Conservation (phyloP, 2,329 filamentous ascomycete genomes). For the Plectosphaerella sp. region DNA sequence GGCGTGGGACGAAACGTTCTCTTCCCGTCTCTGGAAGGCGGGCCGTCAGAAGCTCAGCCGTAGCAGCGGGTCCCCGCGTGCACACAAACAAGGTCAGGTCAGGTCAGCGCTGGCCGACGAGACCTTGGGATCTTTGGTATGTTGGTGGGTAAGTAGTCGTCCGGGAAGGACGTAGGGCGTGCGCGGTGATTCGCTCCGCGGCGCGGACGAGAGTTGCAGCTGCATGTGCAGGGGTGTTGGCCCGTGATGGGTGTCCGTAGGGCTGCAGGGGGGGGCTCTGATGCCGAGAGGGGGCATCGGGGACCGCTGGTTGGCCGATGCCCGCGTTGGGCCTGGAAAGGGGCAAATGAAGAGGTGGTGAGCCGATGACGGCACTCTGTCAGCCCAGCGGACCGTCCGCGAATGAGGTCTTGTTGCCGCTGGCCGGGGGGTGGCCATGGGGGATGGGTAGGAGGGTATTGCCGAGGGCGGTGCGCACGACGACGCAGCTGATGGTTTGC, state of each 20-base stretch:
- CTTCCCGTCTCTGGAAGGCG: no score
- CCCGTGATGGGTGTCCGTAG: not conserved
- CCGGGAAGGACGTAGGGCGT: no score
- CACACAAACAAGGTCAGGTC: no score
- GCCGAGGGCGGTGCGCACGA: not conserved
- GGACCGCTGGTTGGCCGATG: not conserved
- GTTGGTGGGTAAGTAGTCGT: not conserved
- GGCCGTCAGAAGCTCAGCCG: no score
- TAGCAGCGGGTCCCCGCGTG: no score
- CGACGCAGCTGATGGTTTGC: no score
- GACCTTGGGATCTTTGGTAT: no score
- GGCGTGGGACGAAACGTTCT: no score
- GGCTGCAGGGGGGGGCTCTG: conserved; percentile 1
- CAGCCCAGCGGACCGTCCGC: not conserved
- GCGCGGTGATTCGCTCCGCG: no score
- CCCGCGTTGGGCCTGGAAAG: conserved; percentile 8
- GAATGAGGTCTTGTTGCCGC: not conserved
- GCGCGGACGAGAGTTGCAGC: no score
- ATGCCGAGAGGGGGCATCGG: not conserved
- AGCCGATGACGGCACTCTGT: not conserved
- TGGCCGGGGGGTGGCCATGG: conserved; percentile 1
- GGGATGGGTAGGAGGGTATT: not conserved
- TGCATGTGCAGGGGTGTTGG: not conserved
- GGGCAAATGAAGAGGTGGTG: not conserved
- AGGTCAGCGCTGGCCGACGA: no score